Conservation (phyloP, 768 basidiomycete genomes). For the Inosperma sp. region DNA sequence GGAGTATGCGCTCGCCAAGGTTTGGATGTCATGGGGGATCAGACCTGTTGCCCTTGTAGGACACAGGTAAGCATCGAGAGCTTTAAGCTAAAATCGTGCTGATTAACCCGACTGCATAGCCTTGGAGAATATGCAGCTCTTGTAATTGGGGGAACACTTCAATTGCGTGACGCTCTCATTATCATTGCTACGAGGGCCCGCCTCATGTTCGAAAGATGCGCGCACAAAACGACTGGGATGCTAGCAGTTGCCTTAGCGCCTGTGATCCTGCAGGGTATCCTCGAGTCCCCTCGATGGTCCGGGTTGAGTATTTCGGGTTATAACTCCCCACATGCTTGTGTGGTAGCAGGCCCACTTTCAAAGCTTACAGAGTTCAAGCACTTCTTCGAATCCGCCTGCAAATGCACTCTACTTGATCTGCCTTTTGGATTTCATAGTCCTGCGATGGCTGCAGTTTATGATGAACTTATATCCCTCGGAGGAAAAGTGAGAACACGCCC, state of each 20-base stretch:
- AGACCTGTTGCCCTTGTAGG: slow-evolving; percentile 58
- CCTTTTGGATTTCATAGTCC: slow-evolving; percentile 64
- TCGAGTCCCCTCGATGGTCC: slow-evolving; percentile 34
- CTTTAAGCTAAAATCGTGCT: background rate
- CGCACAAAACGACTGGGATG: slow-evolving; percentile 51
- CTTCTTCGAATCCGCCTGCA: slow-evolving; percentile 38
- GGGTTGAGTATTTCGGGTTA: slow-evolving; percentile 53
- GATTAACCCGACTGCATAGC: slow-evolving; percentile 32
- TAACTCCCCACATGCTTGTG: slow-evolving; percentile 54
- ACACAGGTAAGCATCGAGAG: slow-evolving; percentile 61
- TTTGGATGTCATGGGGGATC: slow-evolving; percentile 72
- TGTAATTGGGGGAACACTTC: slow-evolving; percentile 55
- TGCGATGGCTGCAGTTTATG: slow-evolving; percentile 56
- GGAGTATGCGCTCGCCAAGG: slow-evolving; percentile 54
- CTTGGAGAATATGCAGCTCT: slow-evolving; percentile 77
- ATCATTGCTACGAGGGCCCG: slow-evolving; percentile 55
- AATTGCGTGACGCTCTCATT: slow-evolving; percentile 52
- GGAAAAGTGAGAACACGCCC: slow-evolving; percentile 34
- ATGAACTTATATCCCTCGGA: slow-evolving; percentile 43
- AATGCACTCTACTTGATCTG: slow-evolving; percentile 43
- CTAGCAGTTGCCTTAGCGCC: slow-evolving; percentile 45
- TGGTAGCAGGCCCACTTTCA: slow-evolving; percentile 51
- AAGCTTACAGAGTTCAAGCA: slow-evolving; percentile 40
- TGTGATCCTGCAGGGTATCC: slow-evolving; percentile 29
- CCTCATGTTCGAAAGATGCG: slow-evolving; percentile 51